Base-by-base conservation (phyloP, 202 grass and related monocot species). In the Hordeum pubiflorum region DNA sequence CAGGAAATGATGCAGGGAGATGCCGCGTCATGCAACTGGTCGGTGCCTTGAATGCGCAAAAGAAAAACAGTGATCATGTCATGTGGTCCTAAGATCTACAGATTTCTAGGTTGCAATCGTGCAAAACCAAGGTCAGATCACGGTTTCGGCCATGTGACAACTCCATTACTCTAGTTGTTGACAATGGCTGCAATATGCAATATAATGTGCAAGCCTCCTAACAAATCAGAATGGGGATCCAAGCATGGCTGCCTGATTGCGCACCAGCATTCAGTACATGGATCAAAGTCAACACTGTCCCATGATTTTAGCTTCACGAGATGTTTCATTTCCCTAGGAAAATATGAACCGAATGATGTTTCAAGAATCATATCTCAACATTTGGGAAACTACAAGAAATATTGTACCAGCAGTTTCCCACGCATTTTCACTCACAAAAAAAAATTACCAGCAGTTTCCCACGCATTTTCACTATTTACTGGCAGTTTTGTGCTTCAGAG, bases 71-170 rank as follows among this genome's bases (percentile, higher is more conserved):
- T 72, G 41, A 44, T 39, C 48, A 54, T 54, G 18, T 12, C 40
- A 31, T 79, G 81, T 76, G 86, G 76, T 84, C 86, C 76, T 55
- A 70, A 54, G 81, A 80, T 84, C 86, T 10, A 84, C 2, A 55
- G 74, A 63, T 38, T 74, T 87, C 33, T 79, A 79, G 63, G 46
- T 78, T 72, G 3, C 56, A 63, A 33, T 83, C 67, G 4, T 83
- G 71, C 59, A 79, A 59, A 84, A 76, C 55, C 13, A 41, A 55
- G 63, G 64, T 71, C 38, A 4, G 40, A 56, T 77, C 37, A 78
- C 21, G 72, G 71, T 22, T 65, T 82, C 43, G 41, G 37, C 57
- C 78, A 81, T 81, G 82, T 66, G 65, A 17, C 22, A 58, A 20
- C 58, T 33, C 52, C 64, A 59, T 82, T 85, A 74, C 34, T 82